A percentile compares a stretch with the other conserved stretches of the same genome.
These are phyloP conservation scores for Guyanaporus albipodus DNA, from an alignment of 768 basidiomycete genomes.

Conservation along the genomic window DNA sequence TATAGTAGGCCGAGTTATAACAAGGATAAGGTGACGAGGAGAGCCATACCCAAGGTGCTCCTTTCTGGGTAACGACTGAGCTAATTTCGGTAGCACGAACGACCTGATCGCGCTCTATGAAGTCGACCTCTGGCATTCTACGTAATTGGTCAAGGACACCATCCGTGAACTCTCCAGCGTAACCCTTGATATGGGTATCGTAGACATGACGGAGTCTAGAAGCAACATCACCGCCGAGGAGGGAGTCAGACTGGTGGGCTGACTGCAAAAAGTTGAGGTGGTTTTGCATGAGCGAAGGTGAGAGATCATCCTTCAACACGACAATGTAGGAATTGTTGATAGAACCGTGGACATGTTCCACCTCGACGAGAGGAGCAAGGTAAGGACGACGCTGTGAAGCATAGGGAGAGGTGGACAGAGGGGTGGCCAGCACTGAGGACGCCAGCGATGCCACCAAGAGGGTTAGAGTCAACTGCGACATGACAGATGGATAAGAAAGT, in stretches of 20 bases:
- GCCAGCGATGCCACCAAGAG: constrained; percentile 39
- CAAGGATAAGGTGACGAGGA: background rate
- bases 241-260: constrained; percentile 52
- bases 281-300: constrained; percentile 55
- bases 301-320: constrained; percentile 71
- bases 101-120: constrained; percentile 90
- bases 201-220: constrained; percentile 74
- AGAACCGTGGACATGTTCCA: constrained; percentile 62
- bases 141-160: constrained; percentile 72
- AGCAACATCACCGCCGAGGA: constrained; percentile 41
- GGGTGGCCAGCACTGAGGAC: constrained; percentile 35
- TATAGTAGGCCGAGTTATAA: constrained; percentile 32
- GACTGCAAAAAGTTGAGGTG: constrained; percentile 75
- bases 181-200: constrained; percentile 67
- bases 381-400: constrained; percentile 38
- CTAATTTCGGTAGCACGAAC: constrained; percentile 55
- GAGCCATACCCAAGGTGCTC: constrained; percentile 79
- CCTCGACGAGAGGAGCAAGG: constrained; percentile 58
- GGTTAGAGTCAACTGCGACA: constrained; percentile 32
- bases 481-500: constrained; percentile 26
- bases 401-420: constrained; percentile 43
- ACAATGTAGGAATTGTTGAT: constrained; percentile 95
- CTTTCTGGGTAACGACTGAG: constrained; percentile 44
- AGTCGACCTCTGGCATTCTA: constrained; percentile 83
- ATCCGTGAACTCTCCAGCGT: constrained; percentile 75